Evolutionary conservation across 108 stramenopile species (phyloP), one percentile per base, ranked within the genome.

Genomic region (Schizochytrium sp.): DNA sequence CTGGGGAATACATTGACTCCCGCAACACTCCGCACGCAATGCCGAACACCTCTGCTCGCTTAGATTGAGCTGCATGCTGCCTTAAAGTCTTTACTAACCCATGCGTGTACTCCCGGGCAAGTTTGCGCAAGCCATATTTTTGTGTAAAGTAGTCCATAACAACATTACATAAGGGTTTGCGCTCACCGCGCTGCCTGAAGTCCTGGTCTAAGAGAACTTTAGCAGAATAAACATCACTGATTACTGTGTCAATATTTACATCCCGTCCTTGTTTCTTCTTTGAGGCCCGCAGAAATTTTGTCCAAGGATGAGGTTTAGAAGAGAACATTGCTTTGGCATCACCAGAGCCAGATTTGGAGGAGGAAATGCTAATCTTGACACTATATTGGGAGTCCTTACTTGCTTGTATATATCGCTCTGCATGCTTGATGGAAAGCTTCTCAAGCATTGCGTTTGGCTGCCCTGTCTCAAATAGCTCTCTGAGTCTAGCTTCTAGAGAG

Each of bases 81-180:
- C 73, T 46, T 4, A 83, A 46, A 53, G 73, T 53, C 13, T 83
- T 53, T 19, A 83, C 73, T 4, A 83, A 28, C 5, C 73, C 73
- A 53, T 38, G 50, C 73, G 50, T 53, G 73, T 83, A 83, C 45
- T 83, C 73, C 4, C 50, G 49, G 4, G 73, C 73, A 53, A 83
- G 46, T 50, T 83, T 83, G 0, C 50, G 46, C 4, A 83, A 19
- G 10, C 73, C 73, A 19, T 83, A 83, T 38, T 83, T 83, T 53
- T 83, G 73, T 50, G 73, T 83, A 83, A 83, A 83, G 1, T 53
- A 83, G 73, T 83, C 49, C 73, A 83, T 53, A 4, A 83, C 73
- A 4, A 83, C 50, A 46, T 83, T 83, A 50, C 73, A 83, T 4
- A 83, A 50, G 13, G 73, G 73, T 50, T 83, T 83, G 73, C 73